Conservation (phyloP, 768 basidiomycete genomes). For the Russula vinacea region DNA sequence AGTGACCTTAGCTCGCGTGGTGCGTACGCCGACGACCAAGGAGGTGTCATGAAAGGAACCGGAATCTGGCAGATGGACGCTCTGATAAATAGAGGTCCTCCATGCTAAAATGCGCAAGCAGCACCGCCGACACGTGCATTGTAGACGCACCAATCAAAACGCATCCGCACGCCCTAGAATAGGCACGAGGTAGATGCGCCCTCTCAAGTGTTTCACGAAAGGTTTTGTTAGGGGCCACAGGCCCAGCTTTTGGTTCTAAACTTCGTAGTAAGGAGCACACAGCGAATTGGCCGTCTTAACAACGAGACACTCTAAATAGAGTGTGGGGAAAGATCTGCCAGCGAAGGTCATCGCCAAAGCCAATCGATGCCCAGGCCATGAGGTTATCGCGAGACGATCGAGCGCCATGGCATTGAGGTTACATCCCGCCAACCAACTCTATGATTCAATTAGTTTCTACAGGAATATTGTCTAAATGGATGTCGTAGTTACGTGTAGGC, state of each 20-base stretch:
- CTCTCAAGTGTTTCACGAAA: neutral
- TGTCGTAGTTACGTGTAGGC: constrained; percentile 2
- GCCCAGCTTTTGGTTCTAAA: neutral
- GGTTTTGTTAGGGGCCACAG: neutral
- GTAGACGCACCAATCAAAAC: constrained; percentile 3
- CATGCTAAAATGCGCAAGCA: constrained; percentile 9
- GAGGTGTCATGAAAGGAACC: neutral
- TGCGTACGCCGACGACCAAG: neutral
- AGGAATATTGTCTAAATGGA: constrained; percentile 7
- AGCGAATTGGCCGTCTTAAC: neutral
- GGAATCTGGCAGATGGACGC: neutral
- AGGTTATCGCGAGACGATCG: neutral
- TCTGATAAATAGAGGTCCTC: constrained; percentile 4
- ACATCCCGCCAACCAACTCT: neutral
- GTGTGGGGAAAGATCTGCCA: neutral
- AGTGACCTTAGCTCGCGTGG: neutral
- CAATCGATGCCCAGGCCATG: neutral
- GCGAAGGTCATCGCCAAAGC: neutral
- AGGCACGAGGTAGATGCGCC: constrained; percentile 9
- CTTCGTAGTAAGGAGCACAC: neutral
- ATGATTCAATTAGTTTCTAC: constrained; percentile 3
- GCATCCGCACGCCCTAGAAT: neutral
- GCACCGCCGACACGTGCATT: constrained; percentile 17
- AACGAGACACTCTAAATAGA: neutral
- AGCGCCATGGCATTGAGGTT: neutral